A percentile compares a stretch with the other conserved stretches of the same genome.
phyloP scores from a whole-genome alignment of 2,329 filamentous ascomycete species.

The Trichophyton equinum region DNA sequence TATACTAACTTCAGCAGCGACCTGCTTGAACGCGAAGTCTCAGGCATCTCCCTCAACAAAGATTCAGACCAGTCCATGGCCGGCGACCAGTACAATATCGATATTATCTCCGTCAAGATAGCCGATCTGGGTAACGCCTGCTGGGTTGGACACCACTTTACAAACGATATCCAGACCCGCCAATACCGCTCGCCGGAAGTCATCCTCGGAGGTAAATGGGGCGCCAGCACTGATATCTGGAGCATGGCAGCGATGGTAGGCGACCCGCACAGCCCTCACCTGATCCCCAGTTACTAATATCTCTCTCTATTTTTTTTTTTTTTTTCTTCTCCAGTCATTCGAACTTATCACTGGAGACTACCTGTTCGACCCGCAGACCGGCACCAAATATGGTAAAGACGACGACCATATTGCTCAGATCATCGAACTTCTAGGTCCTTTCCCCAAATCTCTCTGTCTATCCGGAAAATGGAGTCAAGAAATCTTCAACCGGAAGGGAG shows the following conservation, averaged over 20 bases:
- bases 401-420: constrained; percentile 99
- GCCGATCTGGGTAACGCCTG: constrained; percentile 96
- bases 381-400: constrained; percentile 98
- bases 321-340: constrained; percentile 37
- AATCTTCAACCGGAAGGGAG: constrained; percentile 95
- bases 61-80: constrained; percentile 53
- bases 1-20: constrained; percentile 44
- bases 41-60: constrained; percentile 85
- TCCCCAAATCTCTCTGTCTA: constrained; percentile 82
- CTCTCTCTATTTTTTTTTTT: no score
- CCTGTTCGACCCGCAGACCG: constrained; percentile 93
- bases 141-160: constrained; percentile 98
- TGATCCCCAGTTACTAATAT: not conserved
- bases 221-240: constrained; percentile 98
- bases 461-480: constrained; percentile 96
- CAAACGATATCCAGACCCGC: constrained; percentile 95
- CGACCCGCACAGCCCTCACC: not conserved
- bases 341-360: constrained; percentile 98
- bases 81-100: constrained; percentile 41
- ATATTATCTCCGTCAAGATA: constrained; percentile 96
- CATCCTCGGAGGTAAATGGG: constrained; percentile 93
- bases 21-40: constrained; percentile 81
- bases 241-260: constrained; percentile 97
- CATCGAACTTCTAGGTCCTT: constrained; percentile 86
- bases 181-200: constrained; percentile 97